These are phyloP conservation scores for Pulicaria dysenterica DNA, from an alignment of 129 eudicot species.

Conservation along the genomic window DNA sequence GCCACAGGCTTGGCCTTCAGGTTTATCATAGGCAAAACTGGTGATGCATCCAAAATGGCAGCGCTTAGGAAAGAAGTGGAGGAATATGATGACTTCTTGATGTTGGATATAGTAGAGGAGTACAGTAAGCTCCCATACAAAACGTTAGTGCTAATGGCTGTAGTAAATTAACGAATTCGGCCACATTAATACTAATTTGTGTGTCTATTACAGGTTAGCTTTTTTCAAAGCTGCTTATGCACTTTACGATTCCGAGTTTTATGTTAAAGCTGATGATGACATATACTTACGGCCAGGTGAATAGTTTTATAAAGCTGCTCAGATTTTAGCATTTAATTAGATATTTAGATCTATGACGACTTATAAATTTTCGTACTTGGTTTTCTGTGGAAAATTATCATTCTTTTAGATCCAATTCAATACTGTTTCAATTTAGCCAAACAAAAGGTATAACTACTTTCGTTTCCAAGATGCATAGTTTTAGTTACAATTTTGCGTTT, in stretches of 20 bases:
- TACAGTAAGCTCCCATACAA: conserved; percentile 63
- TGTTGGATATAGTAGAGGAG: conserved; percentile 60
- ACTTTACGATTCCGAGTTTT: conserved; percentile 66
- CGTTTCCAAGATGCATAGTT: not conserved
- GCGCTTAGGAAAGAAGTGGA: conserved; percentile 58
- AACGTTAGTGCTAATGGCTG: conserved; percentile 49
- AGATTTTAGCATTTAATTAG: not conserved
- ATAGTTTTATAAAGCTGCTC: conserved; percentile 10
- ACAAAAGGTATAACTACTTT: not conserved
- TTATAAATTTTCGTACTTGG: not conserved
- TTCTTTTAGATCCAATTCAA: not conserved
- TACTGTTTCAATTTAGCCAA: not conserved
- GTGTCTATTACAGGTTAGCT: conserved; percentile 48
- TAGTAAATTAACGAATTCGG: conserved; percentile 5
- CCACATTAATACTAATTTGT: conserved; percentile 17
- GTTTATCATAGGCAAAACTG: conserved; percentile 64
- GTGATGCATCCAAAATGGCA: conserved; percentile 55
- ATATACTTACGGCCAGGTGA: conserved; percentile 71
- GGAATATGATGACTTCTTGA: conserved; percentile 61
- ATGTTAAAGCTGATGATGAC: conserved; percentile 77
- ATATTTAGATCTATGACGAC: not conserved
- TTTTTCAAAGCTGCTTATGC: conserved; percentile 68
- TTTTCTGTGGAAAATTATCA: not conserved
- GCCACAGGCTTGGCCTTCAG: conserved; percentile 72
- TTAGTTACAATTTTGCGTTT: not conserved